Evolutionary conservation across 148 eudicot species (phyloP).

Genomic region (Cornus suecica): DNA sequence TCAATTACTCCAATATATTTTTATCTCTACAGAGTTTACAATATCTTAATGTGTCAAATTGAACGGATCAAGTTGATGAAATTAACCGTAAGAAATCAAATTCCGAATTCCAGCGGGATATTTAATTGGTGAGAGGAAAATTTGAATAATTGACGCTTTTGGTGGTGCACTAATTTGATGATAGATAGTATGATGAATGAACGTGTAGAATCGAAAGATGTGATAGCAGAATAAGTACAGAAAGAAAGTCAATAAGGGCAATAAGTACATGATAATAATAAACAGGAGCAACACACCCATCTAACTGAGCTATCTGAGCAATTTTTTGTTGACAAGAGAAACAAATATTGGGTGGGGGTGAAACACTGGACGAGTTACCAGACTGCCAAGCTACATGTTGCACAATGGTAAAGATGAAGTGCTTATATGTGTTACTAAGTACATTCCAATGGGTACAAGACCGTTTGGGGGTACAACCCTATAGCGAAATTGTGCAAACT

Average conservation of each 20-base stretch:
- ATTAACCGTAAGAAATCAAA: not conserved
- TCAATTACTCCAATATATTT: not conserved
- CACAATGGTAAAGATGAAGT: too few species aligned
- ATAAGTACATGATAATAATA: too few species aligned
- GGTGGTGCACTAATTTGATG: not conserved
- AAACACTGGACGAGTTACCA: too few species aligned
- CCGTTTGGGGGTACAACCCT: too few species aligned
- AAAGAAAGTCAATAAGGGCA: not conserved
- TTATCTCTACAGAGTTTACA: not conserved
- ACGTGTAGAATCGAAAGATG: not conserved
- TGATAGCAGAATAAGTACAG: not conserved
- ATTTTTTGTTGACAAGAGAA: not conserved
- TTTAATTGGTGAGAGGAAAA: not conserved
- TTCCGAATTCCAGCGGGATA: not conserved
- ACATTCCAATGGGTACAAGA: too few species aligned
- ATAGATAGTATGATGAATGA: not conserved
- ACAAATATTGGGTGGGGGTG: not conserved
- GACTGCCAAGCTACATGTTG: too few species aligned
- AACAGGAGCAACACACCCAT: not conserved
- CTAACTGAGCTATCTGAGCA: not conserved
- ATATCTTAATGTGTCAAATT: not conserved
- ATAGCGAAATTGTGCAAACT: too few species aligned
- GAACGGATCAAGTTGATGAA: not conserved
- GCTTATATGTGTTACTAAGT: too few species aligned
- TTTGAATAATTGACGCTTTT: not conserved